Evolutionary conservation across 371 early-diverging fungal genomes (phyloP).

Genomic region (Apophysomyces sp.): DNA sequence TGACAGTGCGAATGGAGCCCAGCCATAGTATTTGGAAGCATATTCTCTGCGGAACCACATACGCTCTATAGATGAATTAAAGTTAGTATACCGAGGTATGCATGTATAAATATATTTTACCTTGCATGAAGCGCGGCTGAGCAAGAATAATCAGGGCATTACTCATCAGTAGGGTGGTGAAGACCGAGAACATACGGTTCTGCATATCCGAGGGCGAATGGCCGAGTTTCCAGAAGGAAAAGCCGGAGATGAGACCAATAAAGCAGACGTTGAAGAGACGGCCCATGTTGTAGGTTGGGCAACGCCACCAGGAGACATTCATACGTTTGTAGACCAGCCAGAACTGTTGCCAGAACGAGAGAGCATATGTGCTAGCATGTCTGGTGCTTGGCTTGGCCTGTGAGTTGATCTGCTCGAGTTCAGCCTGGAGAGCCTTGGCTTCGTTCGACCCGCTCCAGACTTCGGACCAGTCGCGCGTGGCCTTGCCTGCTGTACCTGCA

Average conservation of each 20-base stretch:
- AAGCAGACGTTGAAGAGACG: constrained; percentile 53
- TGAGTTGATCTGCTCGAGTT: constrained; percentile 36
- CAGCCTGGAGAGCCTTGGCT: constrained; percentile 34
- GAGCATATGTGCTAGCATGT: constrained; percentile 23
- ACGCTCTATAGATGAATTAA: constrained; percentile 38
- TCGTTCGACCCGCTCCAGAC: constrained; percentile 58
- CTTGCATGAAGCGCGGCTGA: constrained; percentile 70
- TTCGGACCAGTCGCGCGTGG: constrained; percentile 61
- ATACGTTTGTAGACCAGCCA: constrained; percentile 64
- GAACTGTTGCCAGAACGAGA: constrained; percentile 43
- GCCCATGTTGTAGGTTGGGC: constrained; percentile 68
- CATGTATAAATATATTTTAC: not conserved
- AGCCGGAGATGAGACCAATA: constrained; percentile 69
- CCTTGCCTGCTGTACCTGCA: constrained; percentile 59
- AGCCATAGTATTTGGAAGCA: constrained; percentile 71
- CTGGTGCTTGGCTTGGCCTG: constrained; percentile 14
- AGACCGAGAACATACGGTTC: constrained; percentile 73
- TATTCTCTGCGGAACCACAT: constrained; percentile 71
- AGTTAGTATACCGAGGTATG: too few relatives aligned
- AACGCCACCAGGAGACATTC: constrained; percentile 66
- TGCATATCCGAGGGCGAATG: constrained; percentile 61
- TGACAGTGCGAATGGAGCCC: constrained; percentile 62
- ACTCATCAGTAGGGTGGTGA: constrained; percentile 66
- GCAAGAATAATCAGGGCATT: constrained; percentile 69
- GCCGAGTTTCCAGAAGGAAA: constrained; percentile 71